phyloP scores from a whole-genome alignment of 306 rosid genomes.

The Cicer cuneatum region DNA sequence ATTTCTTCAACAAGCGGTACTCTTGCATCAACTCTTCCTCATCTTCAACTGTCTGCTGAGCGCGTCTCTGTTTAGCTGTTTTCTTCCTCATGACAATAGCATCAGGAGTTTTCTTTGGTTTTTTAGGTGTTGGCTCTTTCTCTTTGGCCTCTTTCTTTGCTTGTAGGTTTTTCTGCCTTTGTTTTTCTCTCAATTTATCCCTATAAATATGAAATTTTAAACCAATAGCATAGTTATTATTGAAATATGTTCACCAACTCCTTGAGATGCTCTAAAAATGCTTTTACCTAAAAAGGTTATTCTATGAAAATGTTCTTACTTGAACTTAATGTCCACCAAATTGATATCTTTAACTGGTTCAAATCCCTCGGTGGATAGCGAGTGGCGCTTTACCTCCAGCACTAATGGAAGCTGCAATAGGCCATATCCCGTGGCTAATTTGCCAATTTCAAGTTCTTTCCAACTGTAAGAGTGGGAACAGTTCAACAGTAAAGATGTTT shows the following conservation, averaged over 20 bases:
- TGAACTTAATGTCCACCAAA: conserved; percentile 72
- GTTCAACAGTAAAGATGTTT: conserved; percentile 31
- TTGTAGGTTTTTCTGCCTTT: conserved; percentile 77
- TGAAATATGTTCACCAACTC: no score
- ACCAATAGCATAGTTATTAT: conserved; percentile 17
- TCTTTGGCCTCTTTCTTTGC: conserved; percentile 74
- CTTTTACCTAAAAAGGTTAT: background rate
- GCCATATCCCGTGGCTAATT: conserved; percentile 87
- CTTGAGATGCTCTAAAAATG: no score
- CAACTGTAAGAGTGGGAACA: conserved; percentile 55
- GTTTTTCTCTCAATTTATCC: conserved; percentile 90
- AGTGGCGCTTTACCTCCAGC: conserved; percentile 76
- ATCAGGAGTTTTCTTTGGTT: conserved; percentile 51
- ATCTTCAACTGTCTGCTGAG: conserved; percentile 78
- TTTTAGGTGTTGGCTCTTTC: conserved; percentile 64
- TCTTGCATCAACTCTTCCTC: conserved; percentile 81
- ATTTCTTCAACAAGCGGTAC: conserved; percentile 82
- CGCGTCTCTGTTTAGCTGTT: conserved; percentile 90
- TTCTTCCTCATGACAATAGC: conserved; percentile 64
- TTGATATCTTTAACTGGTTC: conserved; percentile 74
- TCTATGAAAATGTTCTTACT: conserved; percentile 53
- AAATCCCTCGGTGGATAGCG: conserved; percentile 82
- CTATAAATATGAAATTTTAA: conserved; percentile 49
- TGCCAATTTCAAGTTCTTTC: conserved; percentile 96
- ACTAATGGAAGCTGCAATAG: conserved; percentile 84